phyloP scores from a whole-genome alignment of 148 eudicot genomes.

The Amaranthus palmeri region DNA sequence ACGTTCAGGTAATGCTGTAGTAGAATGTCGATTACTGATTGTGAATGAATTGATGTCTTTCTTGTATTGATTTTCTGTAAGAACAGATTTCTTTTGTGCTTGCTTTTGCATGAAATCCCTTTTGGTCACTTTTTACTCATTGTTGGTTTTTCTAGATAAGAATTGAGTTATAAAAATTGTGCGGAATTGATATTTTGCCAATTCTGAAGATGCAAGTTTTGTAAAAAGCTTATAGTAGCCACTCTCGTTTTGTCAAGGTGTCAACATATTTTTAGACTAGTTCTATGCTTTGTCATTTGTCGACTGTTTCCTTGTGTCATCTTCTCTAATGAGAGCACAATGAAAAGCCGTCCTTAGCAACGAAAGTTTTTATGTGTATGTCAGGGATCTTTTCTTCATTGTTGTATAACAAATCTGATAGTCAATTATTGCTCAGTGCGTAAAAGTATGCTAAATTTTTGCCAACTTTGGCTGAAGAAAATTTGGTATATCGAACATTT shows the following conservation, averaged over 20 bases:
- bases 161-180: background rate
- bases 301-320: background rate
- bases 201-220: background rate
- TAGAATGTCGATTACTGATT: conserved; percentile 1
- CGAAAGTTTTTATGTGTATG: background rate
- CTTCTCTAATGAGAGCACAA: background rate
- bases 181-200: background rate
- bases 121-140: background rate
- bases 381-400: background rate
- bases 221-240: background rate
- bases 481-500: background rate
- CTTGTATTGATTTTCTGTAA: background rate
- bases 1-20: conserved; percentile 43
- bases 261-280: background rate
- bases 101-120: background rate
- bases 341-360: background rate
- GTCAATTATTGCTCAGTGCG: background rate
- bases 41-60: background rate
- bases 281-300: background rate
- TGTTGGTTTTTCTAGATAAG: background rate
- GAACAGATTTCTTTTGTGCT: background rate
- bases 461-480: background rate
- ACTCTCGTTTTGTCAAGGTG: background rate
- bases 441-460: background rate
- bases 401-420: background rate